Percentiles rank a stretch among this genome's conserved stretches.
phyloP scores from a whole-genome alignment of 2,329 filamentous ascomycete genomes.

The Lachnellula arida region DNA sequence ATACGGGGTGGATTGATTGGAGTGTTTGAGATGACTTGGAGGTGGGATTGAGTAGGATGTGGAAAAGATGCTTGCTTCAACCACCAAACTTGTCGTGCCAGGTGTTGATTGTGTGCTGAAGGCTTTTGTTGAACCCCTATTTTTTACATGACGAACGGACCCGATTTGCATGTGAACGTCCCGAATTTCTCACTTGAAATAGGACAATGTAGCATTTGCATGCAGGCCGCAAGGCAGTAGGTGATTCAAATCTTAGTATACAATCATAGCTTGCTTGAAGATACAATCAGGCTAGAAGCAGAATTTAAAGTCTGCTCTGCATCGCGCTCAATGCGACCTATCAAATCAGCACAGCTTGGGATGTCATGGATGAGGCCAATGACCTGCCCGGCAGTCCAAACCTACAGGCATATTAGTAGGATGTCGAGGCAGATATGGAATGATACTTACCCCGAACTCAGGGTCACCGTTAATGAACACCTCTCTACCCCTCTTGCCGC shows the following conservation, averaged over 20 bases:
- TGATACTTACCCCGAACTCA: constrained; percentile 72
- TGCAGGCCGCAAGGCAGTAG: not conserved
- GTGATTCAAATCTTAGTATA: constrained; percentile 7
- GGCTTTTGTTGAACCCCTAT: no score
- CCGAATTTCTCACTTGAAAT: no score
- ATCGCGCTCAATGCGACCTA: constrained; percentile 72
- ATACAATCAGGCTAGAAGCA: constrained; percentile 50
- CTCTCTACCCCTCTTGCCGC: constrained; percentile 82
- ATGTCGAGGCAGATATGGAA: constrained; percentile 1
- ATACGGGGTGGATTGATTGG: constrained; percentile 24
- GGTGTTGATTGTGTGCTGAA: no score
- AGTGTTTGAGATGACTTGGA: constrained; percentile 6
- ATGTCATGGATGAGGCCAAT: constrained; percentile 85
- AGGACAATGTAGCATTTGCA: not conserved
- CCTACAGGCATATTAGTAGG: constrained; percentile 43
- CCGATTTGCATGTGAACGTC: no score
- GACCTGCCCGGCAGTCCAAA: constrained; percentile 96
- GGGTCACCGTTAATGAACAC: constrained; percentile 91
- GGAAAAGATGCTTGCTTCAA: not conserved
- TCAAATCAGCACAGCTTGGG: constrained; percentile 65
- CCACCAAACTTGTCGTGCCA: no score
- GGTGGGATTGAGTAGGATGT: not conserved
- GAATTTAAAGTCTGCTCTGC: constrained; percentile 62
- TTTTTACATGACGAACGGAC: no score
- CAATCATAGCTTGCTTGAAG: constrained; percentile 47